Evolutionary conservation across 2,329 filamentous ascomycete genomes (phyloP).

Genomic region (Cordyceps farinosa): DNA sequence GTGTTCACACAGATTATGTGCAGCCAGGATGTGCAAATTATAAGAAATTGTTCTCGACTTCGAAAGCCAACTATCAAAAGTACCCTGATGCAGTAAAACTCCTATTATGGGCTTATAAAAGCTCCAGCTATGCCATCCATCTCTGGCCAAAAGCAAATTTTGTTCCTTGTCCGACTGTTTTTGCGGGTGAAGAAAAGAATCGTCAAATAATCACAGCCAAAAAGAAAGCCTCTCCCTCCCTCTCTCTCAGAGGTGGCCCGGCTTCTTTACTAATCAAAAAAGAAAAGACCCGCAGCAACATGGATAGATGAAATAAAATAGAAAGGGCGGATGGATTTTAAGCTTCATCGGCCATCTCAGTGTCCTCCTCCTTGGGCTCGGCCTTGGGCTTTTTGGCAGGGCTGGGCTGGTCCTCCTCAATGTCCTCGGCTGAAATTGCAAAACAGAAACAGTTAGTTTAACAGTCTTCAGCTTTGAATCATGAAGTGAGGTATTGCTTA

Average conservation of each 20-base stretch:
- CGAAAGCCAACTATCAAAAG: background rate
- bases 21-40: background rate
- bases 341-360: background rate
- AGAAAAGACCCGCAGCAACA: background rate
- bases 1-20: background rate
- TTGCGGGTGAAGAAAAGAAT: background rate
- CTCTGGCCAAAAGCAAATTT: background rate
- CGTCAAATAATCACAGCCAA: background rate
- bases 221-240: background rate
- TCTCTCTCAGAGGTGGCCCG: background rate
- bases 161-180: background rate
- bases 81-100: background rate
- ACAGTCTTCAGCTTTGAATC: too few relatives aligned
- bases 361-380: constrained; percentile 21
- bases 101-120: background rate
- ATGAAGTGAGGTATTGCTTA: background rate
- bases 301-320: background rate
- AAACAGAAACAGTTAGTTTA: background rate
- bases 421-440: background rate
- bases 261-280: background rate
- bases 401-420: background rate
- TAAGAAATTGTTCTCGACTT: background rate
- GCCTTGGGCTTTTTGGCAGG: constrained; percentile 32
- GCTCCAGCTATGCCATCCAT: background rate
- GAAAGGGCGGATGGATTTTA: background rate